Percentiles rank a stretch among this genome's conserved stretches.
These are phyloP conservation scores for Angomonas ambiguus DNA, from an alignment of 208 protist species.

Conservation along the genomic window DNA sequence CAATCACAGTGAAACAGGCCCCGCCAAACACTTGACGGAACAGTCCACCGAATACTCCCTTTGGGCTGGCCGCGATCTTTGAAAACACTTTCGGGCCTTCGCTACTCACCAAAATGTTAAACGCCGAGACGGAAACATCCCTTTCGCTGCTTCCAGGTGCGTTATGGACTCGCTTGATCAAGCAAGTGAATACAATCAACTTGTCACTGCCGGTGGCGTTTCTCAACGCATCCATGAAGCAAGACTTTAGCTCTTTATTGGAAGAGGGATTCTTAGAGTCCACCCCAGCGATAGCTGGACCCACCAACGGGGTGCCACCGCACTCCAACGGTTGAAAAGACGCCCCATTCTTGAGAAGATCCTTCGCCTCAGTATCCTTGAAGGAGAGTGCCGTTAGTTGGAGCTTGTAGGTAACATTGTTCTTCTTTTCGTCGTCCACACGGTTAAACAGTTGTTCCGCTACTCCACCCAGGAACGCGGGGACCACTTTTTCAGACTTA, in stretches of 20 bases:
- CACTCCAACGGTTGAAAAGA: slow-evolving; percentile 21
- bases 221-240: slow-evolving; percentile 20
- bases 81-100: slow-evolving; percentile 24
- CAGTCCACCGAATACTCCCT: slow-evolving; percentile 21
- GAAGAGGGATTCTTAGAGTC: slow-evolving; percentile 19
- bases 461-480: slow-evolving; percentile 16
- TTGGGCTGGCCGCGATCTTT: slow-evolving; percentile 23
- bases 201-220: slow-evolving; percentile 21
- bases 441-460: slow-evolving; percentile 21
- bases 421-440: slow-evolving; percentile 19
- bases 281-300: slow-evolving; percentile 32
- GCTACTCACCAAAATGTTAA: slow-evolving; percentile 36
- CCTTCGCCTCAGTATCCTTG: slow-evolving; percentile 24
- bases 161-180: slow-evolving; percentile 41
- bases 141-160: slow-evolving; percentile 8
- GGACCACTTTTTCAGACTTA: slow-evolving; percentile 16
- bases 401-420: slow-evolving; percentile 23
- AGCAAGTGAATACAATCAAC: slow-evolving; percentile 34
- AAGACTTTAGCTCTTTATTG: slow-evolving; percentile 21
- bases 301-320: slow-evolving; percentile 49
- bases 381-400: slow-evolving; percentile 28
- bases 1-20: slow-evolving; percentile 28
- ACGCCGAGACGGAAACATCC: slow-evolving; percentile 42
- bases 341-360: slow-evolving; percentile 26
- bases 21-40: slow-evolving; percentile 48